Percentiles rank a stretch among this genome's conserved stretches.
Conservation (phyloP, 495 filamentous ascomycete genomes). For the Pseudotulostoma volvatum region DNA sequence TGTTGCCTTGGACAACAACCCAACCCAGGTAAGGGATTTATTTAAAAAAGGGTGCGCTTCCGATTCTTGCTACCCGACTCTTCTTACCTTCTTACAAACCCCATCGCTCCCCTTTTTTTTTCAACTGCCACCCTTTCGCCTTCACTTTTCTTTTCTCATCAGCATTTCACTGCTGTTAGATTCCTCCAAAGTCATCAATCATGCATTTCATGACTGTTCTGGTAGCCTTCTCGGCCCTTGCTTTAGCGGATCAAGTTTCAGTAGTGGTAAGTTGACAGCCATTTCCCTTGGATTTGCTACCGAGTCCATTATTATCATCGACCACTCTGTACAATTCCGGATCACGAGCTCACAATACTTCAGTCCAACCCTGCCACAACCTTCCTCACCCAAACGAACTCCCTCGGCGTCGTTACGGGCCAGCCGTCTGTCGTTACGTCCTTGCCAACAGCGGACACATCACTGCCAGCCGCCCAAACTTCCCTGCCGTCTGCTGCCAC, state of each 20-base stretch:
- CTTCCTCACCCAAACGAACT: slow-evolving; percentile 35
- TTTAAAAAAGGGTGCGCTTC: too few species aligned
- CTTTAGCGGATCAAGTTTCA: slow-evolving; percentile 16
- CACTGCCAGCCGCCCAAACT: slow-evolving; percentile 28
- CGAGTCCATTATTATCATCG: too few species aligned
- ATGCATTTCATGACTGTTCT: slow-evolving; percentile 28
- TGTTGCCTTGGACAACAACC: too few species aligned
- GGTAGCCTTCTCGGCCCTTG: slow-evolving; percentile 27
- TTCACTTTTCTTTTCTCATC: slow-evolving; percentile 3
- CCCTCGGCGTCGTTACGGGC: slow-evolving; percentile 40
- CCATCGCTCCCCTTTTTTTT: neutral
- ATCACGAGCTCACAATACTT: neutral
- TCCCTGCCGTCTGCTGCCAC: slow-evolving; percentile 26
- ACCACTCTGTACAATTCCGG: too few species aligned
- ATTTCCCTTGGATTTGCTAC: too few species aligned
- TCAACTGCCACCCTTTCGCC: slow-evolving; percentile 1
- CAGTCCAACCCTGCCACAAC: slow-evolving; percentile 26
- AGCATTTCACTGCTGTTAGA: too few species aligned
- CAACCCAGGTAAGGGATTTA: too few species aligned
- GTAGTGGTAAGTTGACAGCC: too few species aligned
- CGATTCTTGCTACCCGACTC: too few species aligned
- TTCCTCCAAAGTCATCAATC: too few species aligned
- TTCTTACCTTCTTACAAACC: neutral
- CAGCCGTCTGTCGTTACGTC: slow-evolving; percentile 20
- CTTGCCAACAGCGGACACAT: slow-evolving; percentile 23